Percentiles rank a stretch among this genome's conserved stretches.
phyloP scores from a whole-genome alignment of 2,329 filamentous ascomycete genomes.

The Penicillium sp. region DNA sequence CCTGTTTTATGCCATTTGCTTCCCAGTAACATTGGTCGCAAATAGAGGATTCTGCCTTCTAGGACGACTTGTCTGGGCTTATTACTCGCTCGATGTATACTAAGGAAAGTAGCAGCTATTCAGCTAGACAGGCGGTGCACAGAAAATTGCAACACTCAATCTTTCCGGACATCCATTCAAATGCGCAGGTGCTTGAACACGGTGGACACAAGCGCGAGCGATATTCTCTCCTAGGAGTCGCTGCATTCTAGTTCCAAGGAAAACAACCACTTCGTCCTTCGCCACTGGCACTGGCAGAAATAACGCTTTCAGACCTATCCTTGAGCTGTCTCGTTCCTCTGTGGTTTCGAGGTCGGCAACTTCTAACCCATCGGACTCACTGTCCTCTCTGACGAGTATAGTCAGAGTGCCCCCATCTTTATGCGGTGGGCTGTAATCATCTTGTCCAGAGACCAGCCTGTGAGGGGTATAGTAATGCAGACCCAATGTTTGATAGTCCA shows the following conservation, averaged over 20 bases:
- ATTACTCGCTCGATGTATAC: too few species aligned
- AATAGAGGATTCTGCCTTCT: too few species aligned
- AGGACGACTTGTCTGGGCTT: too few species aligned
- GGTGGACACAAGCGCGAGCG: conserved; percentile 10
- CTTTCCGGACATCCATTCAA: not conserved
- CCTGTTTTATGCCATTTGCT: too few species aligned
- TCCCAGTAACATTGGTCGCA: too few species aligned
- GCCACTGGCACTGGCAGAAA: conserved; percentile 7
- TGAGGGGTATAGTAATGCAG: conserved; percentile 6
- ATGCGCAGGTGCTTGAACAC: conserved; percentile 3
- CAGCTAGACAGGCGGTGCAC: not conserved
- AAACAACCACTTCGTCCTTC: conserved; percentile 6
- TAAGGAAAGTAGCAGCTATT: too few species aligned
- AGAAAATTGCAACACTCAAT: not conserved
- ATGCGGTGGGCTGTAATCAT: conserved; percentile 8
- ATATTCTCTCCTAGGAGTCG: conserved; percentile 7
- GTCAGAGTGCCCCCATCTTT: conserved; percentile 11
- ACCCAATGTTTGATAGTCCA: conserved; percentile 8
- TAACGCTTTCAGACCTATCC: conserved; percentile 7
- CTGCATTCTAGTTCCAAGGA: conserved; percentile 10
- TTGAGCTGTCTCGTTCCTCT: conserved; percentile 4
- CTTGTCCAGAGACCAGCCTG: not conserved
- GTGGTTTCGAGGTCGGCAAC: conserved; percentile 10
- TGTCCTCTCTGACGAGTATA: conserved; percentile 2
- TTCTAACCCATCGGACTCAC: conserved; percentile 9